These are phyloP conservation scores for Phytopythium kandeliae DNA, from an alignment of 352 stramenopile species.

Conservation along the genomic window DNA sequence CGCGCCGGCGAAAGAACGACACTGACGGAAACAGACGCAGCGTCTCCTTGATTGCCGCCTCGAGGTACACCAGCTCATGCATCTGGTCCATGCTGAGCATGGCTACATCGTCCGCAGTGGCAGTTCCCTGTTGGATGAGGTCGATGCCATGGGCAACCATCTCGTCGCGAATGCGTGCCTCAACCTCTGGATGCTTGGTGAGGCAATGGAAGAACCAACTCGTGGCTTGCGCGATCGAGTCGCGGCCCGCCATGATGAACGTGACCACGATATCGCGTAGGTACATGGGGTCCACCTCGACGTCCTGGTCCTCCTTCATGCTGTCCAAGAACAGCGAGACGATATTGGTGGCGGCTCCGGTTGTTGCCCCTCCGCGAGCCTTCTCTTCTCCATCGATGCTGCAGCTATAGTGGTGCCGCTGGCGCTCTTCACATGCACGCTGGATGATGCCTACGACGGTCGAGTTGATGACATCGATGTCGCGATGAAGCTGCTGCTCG, in stretches of 20 bases:
- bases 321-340: constrained; percentile 45
- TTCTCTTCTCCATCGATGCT: neutral
- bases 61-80: constrained; percentile 36
- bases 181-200: constrained; percentile 36
- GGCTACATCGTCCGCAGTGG: neutral
- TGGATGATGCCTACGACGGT: constrained; percentile 40
- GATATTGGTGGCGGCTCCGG: constrained; percentile 16
- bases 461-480: constrained; percentile 40
- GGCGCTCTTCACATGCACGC: constrained; percentile 16
- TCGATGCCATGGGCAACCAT: constrained; percentile 17
- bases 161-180: constrained; percentile 39
- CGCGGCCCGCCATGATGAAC: constrained; percentile 75
- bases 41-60: constrained; percentile 48
- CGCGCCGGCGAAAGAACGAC: constrained; percentile 36
- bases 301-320: constrained; percentile 7
- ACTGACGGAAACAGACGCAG: constrained; percentile 65
- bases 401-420: neutral
- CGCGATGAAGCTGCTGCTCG: constrained; percentile 26
- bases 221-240: constrained; percentile 70
- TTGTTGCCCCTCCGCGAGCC: neutral
- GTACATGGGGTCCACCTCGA: constrained; percentile 29
- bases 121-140: constrained; percentile 7
- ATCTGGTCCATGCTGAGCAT: constrained; percentile 37
- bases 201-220: constrained; percentile 74
- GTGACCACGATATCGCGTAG: constrained; percentile 74